Evolutionary conservation across 1,284 basidiomycete species (phyloP).

Genomic region (Leccinum subfulvum): DNA sequence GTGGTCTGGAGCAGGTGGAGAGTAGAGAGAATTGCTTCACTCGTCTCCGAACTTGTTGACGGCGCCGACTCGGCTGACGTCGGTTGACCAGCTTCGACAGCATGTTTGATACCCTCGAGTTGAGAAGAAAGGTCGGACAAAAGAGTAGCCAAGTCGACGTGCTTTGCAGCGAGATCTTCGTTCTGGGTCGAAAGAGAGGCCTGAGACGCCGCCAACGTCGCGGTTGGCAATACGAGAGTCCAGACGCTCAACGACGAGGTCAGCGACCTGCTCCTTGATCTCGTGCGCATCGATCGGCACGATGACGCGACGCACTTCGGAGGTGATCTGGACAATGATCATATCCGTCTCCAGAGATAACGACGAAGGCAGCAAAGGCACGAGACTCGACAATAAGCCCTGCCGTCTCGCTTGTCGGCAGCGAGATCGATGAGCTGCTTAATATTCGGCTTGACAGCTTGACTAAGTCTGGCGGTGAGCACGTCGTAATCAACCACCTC

Average conservation of each 20-base stretch:
- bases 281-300: slow-evolving; percentile 76
- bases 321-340: slow-evolving; percentile 57
- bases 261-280: slow-evolving; percentile 82
- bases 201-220: slow-evolving; percentile 53
- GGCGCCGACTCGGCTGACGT: no score
- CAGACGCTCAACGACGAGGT: slow-evolving; percentile 78
- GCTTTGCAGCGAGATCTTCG: slow-evolving; percentile 33
- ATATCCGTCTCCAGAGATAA: slow-evolving; percentile 53
- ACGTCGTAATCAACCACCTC: slow-evolving; percentile 75
- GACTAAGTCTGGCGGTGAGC: slow-evolving; percentile 68
- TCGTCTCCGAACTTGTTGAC: no score
- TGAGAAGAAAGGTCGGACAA: slow-evolving; percentile 45
- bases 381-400: slow-evolving; percentile 72
- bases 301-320: slow-evolving; percentile 67
- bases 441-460: slow-evolving; percentile 84
- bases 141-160: slow-evolving; percentile 36
- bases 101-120: slow-evolving; percentile 24
- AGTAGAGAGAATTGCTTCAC: no score
- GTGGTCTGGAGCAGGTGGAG: no score
- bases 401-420: slow-evolving; percentile 84
- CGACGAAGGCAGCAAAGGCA: slow-evolving; percentile 58
- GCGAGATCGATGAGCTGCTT: slow-evolving; percentile 82
- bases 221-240: slow-evolving; percentile 75
- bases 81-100: no score
- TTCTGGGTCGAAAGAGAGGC: slow-evolving; percentile 41